phyloP scores from a whole-genome alignment of 2,329 filamentous ascomycete species.

The Diaporthe australafricana region DNA sequence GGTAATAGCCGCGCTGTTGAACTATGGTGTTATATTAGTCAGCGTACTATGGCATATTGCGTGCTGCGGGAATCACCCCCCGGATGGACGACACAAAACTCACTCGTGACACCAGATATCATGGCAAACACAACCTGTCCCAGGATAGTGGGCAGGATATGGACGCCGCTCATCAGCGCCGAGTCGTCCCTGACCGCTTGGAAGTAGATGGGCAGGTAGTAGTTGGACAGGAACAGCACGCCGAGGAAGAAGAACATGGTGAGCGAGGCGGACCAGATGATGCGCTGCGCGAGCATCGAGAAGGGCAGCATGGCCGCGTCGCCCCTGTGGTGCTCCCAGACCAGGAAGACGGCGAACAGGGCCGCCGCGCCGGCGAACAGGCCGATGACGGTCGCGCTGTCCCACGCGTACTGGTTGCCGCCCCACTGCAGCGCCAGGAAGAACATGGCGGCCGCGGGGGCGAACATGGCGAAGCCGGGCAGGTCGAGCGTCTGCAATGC shows the following conservation, averaged over 20 bases:
- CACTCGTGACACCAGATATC: neutral
- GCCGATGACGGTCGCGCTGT: slow-evolving; percentile 51
- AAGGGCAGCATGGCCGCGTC: slow-evolving; percentile 45
- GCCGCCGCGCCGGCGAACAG: slow-evolving; percentile 52
- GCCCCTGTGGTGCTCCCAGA: slow-evolving; percentile 53
- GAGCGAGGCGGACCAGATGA: slow-evolving; percentile 38
- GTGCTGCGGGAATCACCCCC: too few species aligned
- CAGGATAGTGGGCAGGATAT: slow-evolving; percentile 45
- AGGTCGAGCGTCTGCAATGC: slow-evolving; percentile 51
- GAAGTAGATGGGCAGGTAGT: slow-evolving; percentile 52
- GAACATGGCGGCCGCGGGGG: slow-evolving; percentile 54
- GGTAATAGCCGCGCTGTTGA: neutral
- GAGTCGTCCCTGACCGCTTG: slow-evolving; percentile 47
- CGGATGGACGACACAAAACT: too few species aligned
- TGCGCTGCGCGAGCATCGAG: slow-evolving; percentile 39
- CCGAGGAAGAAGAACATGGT: slow-evolving; percentile 41
- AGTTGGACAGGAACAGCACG: slow-evolving; percentile 42
- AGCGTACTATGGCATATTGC: too few species aligned
- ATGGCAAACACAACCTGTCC: neutral
- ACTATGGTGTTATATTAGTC: too few species aligned
- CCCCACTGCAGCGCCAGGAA: slow-evolving; percentile 60
- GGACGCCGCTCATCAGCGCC: slow-evolving; percentile 49
- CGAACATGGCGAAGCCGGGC: slow-evolving; percentile 55
- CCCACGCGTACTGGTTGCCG: slow-evolving; percentile 53
- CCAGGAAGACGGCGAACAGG: slow-evolving; percentile 48